These are phyloP conservation scores for Tricholoma terreum DNA, from an alignment of 768 basidiomycete species.

Conservation along the genomic window DNA sequence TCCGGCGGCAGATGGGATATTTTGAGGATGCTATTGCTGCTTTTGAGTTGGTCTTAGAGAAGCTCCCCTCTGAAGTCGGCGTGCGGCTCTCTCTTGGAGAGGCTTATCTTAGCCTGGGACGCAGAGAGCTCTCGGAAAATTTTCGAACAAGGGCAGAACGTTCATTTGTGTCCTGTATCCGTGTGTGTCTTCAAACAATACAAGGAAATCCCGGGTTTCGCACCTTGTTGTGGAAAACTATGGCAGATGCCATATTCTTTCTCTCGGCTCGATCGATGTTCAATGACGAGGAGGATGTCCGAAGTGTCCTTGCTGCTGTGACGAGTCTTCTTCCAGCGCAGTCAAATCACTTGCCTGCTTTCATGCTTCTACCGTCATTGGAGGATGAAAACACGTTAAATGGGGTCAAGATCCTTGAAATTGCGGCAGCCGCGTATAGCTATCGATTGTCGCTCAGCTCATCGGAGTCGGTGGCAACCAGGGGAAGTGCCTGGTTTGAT, in stretches of 20 bases:
- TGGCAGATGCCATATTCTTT: conserved; percentile 72
- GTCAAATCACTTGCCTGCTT: conserved; percentile 38
- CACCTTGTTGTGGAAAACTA: conserved; percentile 76
- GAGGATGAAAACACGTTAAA: conserved; percentile 20
- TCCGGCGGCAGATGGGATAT: conserved; percentile 73
- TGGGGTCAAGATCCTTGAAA: conserved; percentile 40
- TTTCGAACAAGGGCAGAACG: conserved; percentile 71
- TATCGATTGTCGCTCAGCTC: conserved; percentile 57
- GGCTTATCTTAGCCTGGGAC: conserved; percentile 69
- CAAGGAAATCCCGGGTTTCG: conserved; percentile 60
- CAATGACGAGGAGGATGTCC: conserved; percentile 39
- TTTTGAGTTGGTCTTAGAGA: conserved; percentile 53
- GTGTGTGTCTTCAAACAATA: conserved; percentile 46
- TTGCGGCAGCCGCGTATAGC: conserved; percentile 58
- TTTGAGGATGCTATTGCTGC: conserved; percentile 71
- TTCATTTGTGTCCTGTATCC: conserved; percentile 65
- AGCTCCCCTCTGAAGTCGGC: conserved; percentile 66
- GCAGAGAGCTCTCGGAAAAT: conserved; percentile 60
- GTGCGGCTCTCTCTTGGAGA: conserved; percentile 69
- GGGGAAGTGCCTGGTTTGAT: conserved; percentile 71
- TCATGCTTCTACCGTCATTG: conserved; percentile 33
- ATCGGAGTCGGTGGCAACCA: conserved; percentile 41
- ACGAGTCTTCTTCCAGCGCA: conserved; percentile 37
- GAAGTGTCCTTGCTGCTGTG: conserved; percentile 31
- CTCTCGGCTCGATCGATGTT: conserved; percentile 55